A percentile compares a stretch with the other conserved stretches of the same genome.
phyloP scores from a whole-genome alignment of 495 filamentous ascomycete species.

The Penicillium crystallinum region DNA sequence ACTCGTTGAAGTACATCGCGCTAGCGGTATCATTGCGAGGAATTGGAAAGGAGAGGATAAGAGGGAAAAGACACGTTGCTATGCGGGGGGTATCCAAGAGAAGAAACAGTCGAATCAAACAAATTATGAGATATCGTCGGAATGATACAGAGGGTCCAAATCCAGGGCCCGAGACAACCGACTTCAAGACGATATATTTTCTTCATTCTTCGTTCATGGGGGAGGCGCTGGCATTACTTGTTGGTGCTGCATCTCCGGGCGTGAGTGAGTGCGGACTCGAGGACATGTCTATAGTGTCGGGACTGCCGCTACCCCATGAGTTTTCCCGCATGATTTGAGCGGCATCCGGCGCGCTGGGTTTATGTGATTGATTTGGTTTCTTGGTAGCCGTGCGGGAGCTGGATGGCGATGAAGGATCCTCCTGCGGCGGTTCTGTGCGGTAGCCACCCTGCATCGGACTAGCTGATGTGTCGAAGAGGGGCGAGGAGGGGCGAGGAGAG shows the following conservation, averaged over 20 bases:
- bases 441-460: constrained; percentile 32
- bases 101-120: constrained; percentile 31
- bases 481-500: constrained; percentile 21
- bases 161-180: neutral
- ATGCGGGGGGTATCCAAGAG: constrained; percentile 39
- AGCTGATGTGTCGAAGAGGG: constrained; percentile 16
- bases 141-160: neutral
- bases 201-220: constrained; percentile 4
- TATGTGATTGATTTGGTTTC: constrained; percentile 9
- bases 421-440: constrained; percentile 6
- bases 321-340: constrained; percentile 27
- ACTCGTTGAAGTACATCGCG: too few relatives aligned
- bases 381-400: constrained; percentile 7
- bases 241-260: constrained; percentile 3
- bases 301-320: constrained; percentile 36
- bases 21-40: neutral
- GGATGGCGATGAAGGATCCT: constrained; percentile 16
- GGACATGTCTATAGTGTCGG: constrained; percentile 27
- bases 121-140: constrained; percentile 6
- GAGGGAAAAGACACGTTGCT: constrained; percentile 16
- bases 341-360: constrained; percentile 16
- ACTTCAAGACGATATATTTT: neutral
- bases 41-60: neutral
- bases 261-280: constrained; percentile 14
- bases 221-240: neutral